Evolutionary conservation across 1,284 basidiomycete species (phyloP).

Genomic region (Sporisorium exsertum): DNA sequence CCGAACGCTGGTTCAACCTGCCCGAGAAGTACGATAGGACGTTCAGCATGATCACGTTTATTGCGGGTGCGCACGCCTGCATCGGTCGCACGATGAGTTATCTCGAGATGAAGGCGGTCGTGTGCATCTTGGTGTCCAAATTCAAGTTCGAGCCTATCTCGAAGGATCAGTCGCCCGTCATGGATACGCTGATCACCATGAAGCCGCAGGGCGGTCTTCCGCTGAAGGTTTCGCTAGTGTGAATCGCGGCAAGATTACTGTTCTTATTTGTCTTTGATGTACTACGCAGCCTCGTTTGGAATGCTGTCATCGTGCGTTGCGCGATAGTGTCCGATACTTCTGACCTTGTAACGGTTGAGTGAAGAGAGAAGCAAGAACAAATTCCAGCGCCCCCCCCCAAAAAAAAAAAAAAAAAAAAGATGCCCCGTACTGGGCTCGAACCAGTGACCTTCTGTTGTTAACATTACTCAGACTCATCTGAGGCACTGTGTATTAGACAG

Average conservation of each 20-base stretch:
- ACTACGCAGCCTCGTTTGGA: background rate
- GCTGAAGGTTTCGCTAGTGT: conserved; percentile 37
- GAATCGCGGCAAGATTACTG: background rate
- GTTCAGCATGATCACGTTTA: conserved; percentile 57
- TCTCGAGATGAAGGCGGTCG: conserved; percentile 56
- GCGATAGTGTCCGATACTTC: too few species aligned
- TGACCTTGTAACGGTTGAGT: too few species aligned
- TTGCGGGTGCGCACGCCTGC: conserved; percentile 59
- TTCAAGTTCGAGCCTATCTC: conserved; percentile 50
- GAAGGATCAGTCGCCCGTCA: conserved; percentile 35
- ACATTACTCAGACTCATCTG: conserved; percentile 21
- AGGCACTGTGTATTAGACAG: conserved; percentile 44
- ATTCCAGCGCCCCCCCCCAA: background rate
- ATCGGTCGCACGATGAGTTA: conserved; percentile 59
- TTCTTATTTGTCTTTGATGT: background rate
- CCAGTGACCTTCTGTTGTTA: conserved; percentile 57
- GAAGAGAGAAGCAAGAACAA: too few species aligned
- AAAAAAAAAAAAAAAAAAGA: conserved; percentile 15
- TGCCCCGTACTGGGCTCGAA: conserved; percentile 58
- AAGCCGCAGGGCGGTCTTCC: conserved; percentile 54
- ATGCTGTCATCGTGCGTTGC: too few species aligned
- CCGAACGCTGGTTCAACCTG: conserved; percentile 57
- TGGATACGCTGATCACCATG: conserved; percentile 58
- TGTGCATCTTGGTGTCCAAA: conserved; percentile 54
- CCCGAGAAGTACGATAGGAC: conserved; percentile 56